Base-by-base conservation (phyloP, 164 flowering plant species). In the Platanus orientalis region DNA sequence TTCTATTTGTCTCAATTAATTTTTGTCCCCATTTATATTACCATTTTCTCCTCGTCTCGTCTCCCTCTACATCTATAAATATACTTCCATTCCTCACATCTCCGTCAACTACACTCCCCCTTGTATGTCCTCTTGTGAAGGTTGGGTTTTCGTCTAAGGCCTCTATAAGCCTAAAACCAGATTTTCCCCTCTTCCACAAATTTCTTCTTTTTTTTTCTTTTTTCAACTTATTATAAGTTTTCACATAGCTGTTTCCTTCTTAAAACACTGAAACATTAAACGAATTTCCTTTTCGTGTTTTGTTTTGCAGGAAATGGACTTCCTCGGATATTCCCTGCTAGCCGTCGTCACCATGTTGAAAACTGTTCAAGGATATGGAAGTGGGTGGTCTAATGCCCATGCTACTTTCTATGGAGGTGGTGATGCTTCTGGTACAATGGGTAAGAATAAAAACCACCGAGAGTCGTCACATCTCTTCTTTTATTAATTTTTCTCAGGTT, bases 401-500 rank as follows among this genome's bases (percentile, higher is more conserved):
- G 92, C 89, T 42, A 86, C 92, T 9, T 86, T 86, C 78, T 86
- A 84, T 66, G 92, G 92, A 20, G 89, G 87, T 20, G 80, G 84
- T 50, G 92, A 86, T 73, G 92, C 92, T 67, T 84, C 92, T 42
- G 89, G 87, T 3, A 84, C 89, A 71, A 84, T 84, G 89, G 92
- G 92, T 86, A 75, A 32, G 74, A 73, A 24, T 20, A 58, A n/a
- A 60, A n/a, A n/a, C n/a, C 45, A 29, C 14, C n/a, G 36, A 32
- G 19, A 0, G 17, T 10, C 24, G 10, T 19, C 28, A 23, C 26
- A 28, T 56, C 36, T n/a, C 44, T 6, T 2, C 20, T 45, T 53
- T 59, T 5, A 23, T 20, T 34, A 36, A 12, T 25, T 7, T n/a
- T 58, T 29, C 11, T n/a, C 17, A 11, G n/a, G n/a, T n/a, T n/a